These are phyloP conservation scores for Quercus phellos DNA, from an alignment of 331 rosid species.

Conservation along the genomic window DNA sequence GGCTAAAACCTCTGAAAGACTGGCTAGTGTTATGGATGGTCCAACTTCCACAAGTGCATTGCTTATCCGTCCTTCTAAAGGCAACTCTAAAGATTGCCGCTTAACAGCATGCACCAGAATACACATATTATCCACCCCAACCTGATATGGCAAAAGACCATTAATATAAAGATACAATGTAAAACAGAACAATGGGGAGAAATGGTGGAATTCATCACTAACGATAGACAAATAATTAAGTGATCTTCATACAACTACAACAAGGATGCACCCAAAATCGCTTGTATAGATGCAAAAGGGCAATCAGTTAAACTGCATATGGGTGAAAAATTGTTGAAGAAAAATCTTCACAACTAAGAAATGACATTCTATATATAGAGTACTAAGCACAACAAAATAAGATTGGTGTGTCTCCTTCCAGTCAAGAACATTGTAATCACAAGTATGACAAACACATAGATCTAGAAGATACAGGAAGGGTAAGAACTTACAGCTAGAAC, in stretches of 20 bases:
- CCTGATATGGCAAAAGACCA: conserved; percentile 40
- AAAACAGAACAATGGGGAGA: not conserved
- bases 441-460: not conserved
- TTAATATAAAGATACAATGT: not conserved
- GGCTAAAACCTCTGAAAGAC: conserved; percentile 93
- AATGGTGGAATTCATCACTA: not conserved
- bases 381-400: not conserved
- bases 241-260: not conserved
- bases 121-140: conserved; percentile 99
- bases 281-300: not conserved
- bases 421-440: conserved; percentile 1
- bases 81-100: conserved; percentile 73
- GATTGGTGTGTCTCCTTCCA: not conserved
- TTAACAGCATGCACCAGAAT: conserved; percentile 94
- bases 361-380: not conserved
- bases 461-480: conserved; percentile 21
- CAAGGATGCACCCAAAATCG: not conserved
- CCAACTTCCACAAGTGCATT: conserved; percentile 97
- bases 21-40: conserved; percentile 94
- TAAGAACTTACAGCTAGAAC: conserved; percentile 86
- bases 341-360: not conserved
- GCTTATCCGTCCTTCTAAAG: conserved; percentile 89
- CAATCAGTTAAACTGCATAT: not conserved
- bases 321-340: not conserved
- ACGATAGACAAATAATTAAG: not conserved